These are phyloP conservation scores for Neopestalotiopsis sp. DNA, from an alignment of 2,329 filamentous ascomycete species.

Conservation along the genomic window DNA sequence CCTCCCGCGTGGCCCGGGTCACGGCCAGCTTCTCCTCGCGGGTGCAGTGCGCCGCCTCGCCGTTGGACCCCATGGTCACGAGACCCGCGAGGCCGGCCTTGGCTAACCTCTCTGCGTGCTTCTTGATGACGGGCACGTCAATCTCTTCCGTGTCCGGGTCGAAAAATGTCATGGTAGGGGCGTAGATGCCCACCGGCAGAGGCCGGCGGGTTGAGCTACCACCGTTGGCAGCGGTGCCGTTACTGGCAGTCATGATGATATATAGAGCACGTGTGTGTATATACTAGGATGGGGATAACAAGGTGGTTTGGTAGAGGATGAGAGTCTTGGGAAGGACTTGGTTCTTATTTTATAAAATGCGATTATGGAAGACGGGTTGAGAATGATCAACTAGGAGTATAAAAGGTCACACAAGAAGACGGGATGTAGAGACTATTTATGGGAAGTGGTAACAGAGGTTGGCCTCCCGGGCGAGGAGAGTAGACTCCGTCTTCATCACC, in stretches of 20 bases:
- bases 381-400: conserved; percentile 22
- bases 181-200: conserved; percentile 83
- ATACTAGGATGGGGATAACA: conserved; percentile 8
- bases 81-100: conserved; percentile 80
- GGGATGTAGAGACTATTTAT: conserved; percentile 18
- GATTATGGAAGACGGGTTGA: not conserved
- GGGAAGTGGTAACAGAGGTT: not conserved
- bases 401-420: conserved; percentile 20
- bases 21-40: conserved; percentile 77
- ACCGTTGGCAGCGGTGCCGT: conserved; percentile 25
- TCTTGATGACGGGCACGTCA: conserved; percentile 79
- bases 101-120: conserved; percentile 79
- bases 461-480: not conserved
- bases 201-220: conserved; percentile 51
- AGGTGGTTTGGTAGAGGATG: conserved; percentile 8
- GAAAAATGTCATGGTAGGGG: conserved; percentile 91
- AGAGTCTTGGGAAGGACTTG: not conserved
- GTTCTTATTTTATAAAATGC: not conserved
- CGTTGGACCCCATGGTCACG: conserved; percentile 89
- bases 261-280: conserved; percentile 6
- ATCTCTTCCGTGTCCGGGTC: conserved; percentile 82
- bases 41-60: conserved; percentile 85
- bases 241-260: conserved; percentile 40
- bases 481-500: conserved; percentile 13
- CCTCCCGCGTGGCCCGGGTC: conserved; percentile 78